phyloP scores from a whole-genome alignment of 1,284 basidiomycete species.

The Melampsora larici-populina region DNA sequence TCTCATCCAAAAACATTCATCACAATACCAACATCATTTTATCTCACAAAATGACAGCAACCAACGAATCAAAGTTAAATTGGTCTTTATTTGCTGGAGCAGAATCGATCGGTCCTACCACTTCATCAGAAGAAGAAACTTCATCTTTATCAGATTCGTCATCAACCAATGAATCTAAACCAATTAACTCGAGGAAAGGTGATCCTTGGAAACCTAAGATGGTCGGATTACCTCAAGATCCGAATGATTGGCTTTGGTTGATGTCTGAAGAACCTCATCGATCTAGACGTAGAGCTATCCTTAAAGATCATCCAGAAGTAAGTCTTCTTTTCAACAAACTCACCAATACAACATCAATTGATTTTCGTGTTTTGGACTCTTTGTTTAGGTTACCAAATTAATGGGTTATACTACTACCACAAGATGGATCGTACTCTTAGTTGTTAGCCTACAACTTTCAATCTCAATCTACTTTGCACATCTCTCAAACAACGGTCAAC shows the following conservation, averaged over 20 bases:
- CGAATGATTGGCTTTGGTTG: slow-evolving; percentile 68
- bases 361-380: too few relatives aligned
- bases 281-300: slow-evolving; percentile 76
- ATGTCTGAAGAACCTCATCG: slow-evolving; percentile 97
- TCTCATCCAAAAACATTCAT: too few relatives aligned
- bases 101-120: slow-evolving; percentile 4
- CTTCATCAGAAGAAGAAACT: neutral
- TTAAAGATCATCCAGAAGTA: slow-evolving; percentile 91
- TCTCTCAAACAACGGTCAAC: slow-evolving; percentile 66
- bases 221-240: slow-evolving; percentile 45
- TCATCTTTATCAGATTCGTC: slow-evolving; percentile 1
- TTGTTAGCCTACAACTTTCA: slow-evolving; percentile 72
- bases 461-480: slow-evolving; percentile 60
- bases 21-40: too few relatives aligned
- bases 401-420: slow-evolving; percentile 93
- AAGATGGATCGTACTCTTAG: slow-evolving; percentile 76
- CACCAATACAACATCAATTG: too few relatives aligned
- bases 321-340: slow-evolving; percentile 44
- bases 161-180: neutral
- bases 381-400: slow-evolving; percentile 60
- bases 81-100: slow-evolving; percentile 35
- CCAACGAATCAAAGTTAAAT: neutral
- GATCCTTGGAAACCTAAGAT: slow-evolving; percentile 31
- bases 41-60: too few relatives aligned
- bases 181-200: neutral